Conservation (phyloP, 2,329 filamentous ascomycete species). For the Ascomycota sp. region DNA sequence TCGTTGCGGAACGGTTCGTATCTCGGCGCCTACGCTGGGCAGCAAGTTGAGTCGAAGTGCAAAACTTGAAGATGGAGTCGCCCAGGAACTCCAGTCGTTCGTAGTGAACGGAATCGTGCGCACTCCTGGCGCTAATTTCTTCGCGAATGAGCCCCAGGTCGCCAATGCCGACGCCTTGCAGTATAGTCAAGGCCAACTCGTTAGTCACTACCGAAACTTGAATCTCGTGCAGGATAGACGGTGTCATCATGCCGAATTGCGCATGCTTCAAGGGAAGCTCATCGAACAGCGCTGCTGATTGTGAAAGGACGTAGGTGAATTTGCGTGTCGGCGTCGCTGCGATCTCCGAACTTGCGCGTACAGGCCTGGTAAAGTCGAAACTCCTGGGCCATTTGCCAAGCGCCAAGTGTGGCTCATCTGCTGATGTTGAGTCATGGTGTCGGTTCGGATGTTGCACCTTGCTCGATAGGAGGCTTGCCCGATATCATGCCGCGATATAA, state of each 20-base stretch:
- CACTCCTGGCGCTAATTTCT: conserved; percentile 48
- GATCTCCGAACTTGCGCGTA: conserved; percentile 2
- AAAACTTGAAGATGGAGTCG: conserved; percentile 63
- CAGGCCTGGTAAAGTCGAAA: conserved; percentile 35
- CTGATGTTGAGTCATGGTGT: conserved; percentile 17
- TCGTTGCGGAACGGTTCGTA: conserved; percentile 1
- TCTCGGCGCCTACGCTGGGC: conserved; percentile 22
- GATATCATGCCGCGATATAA: conserved; percentile 20
- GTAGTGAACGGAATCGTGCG: conserved; percentile 45
- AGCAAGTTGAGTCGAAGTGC: conserved; percentile 43
- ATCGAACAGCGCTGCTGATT: conserved; percentile 28
- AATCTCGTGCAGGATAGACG: conserved; percentile 51
- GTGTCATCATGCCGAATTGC: conserved; percentile 42
- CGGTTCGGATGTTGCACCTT: conserved; percentile 17
- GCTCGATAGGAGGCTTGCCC: conserved; percentile 20
- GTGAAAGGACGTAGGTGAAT: conserved; percentile 23
- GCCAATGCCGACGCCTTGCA: conserved; percentile 25
- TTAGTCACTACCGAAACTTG: conserved; percentile 43
- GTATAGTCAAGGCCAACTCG: conserved; percentile 23
- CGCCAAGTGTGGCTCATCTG: conserved; percentile 26
- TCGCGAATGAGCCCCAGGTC: conserved; percentile 37
- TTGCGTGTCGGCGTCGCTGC: conserved; percentile 16
- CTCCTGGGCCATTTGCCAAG: conserved; percentile 30
- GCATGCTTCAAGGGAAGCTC: conserved; percentile 20
- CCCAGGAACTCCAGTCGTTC: conserved; percentile 76